Percentiles rank a stretch among this genome's conserved stretches.
These are phyloP conservation scores for Hyaloscypha finlandica DNA, from an alignment of 495 filamentous ascomycete genomes.

Conservation along the genomic window DNA sequence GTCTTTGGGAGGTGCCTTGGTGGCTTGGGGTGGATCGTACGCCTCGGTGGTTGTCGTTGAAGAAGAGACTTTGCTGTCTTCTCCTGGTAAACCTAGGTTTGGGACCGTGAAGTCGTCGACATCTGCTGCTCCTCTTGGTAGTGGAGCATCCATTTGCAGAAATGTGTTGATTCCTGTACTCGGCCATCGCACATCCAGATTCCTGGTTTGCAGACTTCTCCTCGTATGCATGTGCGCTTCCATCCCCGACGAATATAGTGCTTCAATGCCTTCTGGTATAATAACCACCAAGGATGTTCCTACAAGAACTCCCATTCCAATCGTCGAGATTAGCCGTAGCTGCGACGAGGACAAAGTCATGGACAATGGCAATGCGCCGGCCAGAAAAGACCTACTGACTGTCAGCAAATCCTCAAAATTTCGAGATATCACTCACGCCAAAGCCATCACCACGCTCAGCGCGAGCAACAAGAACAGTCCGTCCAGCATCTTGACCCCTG, in stretches of 20 bases:
- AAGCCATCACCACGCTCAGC: slow-evolving; percentile 85
- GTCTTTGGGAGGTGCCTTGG: background rate
- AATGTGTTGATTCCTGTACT: slow-evolving; percentile 15
- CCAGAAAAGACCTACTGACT: slow-evolving; percentile 82
- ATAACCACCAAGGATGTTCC: slow-evolving; percentile 96
- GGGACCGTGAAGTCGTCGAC: slow-evolving; percentile 18
- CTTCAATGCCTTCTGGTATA: slow-evolving; percentile 95
- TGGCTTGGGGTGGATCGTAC: background rate
- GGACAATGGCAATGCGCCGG: slow-evolving; percentile 88
- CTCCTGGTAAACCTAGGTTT: slow-evolving; percentile 28
- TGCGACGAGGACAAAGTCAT: slow-evolving; percentile 89
- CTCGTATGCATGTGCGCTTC: slow-evolving; percentile 23
- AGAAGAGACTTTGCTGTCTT: background rate
- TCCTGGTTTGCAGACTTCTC: slow-evolving; percentile 13
- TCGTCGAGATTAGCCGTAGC: slow-evolving; percentile 82
- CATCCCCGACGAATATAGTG: slow-evolving; percentile 60
- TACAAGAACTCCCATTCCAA: slow-evolving; percentile 92
- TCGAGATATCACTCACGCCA: slow-evolving; percentile 67
- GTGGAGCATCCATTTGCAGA: background rate
- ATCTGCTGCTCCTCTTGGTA: background rate
- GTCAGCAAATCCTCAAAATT: background rate
- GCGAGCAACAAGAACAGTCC: slow-evolving; percentile 85
- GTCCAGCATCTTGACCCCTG: slow-evolving; percentile 53
- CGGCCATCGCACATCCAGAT: slow-evolving; percentile 16
- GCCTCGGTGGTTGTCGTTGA: slow-evolving; percentile 11